Conservation (phyloP, 805 yeast genomes). For the Hagleromyces aurorensis region DNA sequence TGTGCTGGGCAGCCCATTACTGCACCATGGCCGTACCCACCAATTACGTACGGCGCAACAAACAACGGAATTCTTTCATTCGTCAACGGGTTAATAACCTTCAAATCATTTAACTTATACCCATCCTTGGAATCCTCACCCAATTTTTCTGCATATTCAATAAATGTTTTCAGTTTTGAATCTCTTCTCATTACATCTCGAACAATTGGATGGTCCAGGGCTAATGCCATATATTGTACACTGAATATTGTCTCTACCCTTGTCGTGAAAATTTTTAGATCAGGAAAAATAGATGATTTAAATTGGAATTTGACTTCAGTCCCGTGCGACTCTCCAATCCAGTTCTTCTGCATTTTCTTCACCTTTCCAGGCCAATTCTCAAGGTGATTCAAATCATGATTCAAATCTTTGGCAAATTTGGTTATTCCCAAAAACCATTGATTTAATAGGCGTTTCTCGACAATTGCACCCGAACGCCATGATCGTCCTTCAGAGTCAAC, state of each 20-base stretch:
- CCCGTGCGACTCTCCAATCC: constrained; percentile 90
- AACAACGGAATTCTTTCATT: constrained; percentile 55
- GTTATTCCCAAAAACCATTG: constrained; percentile 97
- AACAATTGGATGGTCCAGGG: constrained; percentile 62
- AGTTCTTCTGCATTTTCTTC: constrained; percentile 80
- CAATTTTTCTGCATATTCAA: constrained; percentile 32
- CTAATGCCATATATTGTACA: constrained; percentile 75
- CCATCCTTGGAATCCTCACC: constrained; percentile 55
- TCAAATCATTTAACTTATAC: constrained; percentile 37
- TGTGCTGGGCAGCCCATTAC: constrained; percentile 99
- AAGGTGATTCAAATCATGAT: constrained; percentile 53
- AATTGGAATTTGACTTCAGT: constrained; percentile 53
- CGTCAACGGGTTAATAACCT: constrained; percentile 53
- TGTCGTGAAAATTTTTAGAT: constrained; percentile 65
- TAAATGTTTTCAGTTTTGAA: constrained; percentile 38
- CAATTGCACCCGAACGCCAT: constrained; percentile 96
- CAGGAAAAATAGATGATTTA: constrained; percentile 15
- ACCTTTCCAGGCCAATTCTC: constrained; percentile 85
- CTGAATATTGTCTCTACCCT: constrained; percentile 82
- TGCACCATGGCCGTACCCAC: constrained; percentile 82
- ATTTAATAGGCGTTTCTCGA: constrained; percentile 68
- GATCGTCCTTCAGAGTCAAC: constrained; percentile 86
- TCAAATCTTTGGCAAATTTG: constrained; percentile 60
- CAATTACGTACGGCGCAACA: constrained; percentile 85
- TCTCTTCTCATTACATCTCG: constrained; percentile 33